phyloP scores from a whole-genome alignment of 805 yeast genomes.

The Schizosaccharomyces cryophilus region DNA sequence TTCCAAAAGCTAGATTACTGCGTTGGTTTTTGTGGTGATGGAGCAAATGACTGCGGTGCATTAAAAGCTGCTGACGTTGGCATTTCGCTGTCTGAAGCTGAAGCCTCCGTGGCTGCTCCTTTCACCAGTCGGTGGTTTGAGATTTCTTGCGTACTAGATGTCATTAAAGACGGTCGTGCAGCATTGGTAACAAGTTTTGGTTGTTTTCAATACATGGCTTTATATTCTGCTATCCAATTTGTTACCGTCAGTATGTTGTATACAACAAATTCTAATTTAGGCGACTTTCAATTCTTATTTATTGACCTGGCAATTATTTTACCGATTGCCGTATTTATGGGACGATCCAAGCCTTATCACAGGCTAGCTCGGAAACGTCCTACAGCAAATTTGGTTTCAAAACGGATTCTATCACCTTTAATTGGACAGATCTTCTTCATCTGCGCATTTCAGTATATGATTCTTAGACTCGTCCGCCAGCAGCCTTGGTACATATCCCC shows the following conservation, averaged over 20 bases:
- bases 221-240: constrained; percentile 91
- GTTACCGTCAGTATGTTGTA: constrained; percentile 66
- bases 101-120: constrained; percentile 96
- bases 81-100: constrained; percentile 84
- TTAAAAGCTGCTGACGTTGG: constrained; percentile 95
- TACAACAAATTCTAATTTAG: constrained; percentile 71
- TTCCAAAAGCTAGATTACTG: constrained; percentile 68
- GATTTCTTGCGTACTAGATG: constrained; percentile 75
- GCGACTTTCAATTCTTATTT: constrained; percentile 88
- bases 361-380: constrained; percentile 50
- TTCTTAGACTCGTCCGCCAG: constrained; percentile 36
- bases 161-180: constrained; percentile 83
- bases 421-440: constrained; percentile 43
- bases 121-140: constrained; percentile 79
- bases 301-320: constrained; percentile 75
- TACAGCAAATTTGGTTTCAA: constrained; percentile 76
- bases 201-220: constrained; percentile 92
- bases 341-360: constrained; percentile 72
- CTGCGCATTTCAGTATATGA: constrained; percentile 37
- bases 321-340: constrained; percentile 88
- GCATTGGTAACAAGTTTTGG: constrained; percentile 85
- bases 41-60: constrained; percentile 98
- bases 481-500: constrained; percentile 47
- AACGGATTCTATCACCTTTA: constrained; percentile 63
- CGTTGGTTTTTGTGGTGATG: constrained; percentile 96